Conservation (phyloP, 2,329 filamentous ascomycete genomes). For the Penicillium sp. region DNA sequence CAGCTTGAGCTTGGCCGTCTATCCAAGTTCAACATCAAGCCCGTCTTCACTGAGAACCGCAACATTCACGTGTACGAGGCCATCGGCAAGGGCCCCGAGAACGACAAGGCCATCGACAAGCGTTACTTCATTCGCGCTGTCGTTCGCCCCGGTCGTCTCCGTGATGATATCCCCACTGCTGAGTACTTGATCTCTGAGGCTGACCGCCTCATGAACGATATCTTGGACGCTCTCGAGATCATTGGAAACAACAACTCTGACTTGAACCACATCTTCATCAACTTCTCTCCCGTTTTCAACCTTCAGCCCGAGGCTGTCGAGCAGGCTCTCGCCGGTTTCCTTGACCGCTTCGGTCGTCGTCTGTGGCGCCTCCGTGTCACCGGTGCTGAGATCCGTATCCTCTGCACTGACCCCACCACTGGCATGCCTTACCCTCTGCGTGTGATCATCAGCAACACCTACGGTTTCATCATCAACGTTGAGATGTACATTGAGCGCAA, state of each 20-base stretch:
- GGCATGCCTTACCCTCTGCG: slow-evolving; percentile 87
- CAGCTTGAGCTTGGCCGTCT: slow-evolving; percentile 94
- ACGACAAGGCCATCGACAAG: slow-evolving; percentile 71
- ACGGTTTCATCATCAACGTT: slow-evolving; percentile 94
- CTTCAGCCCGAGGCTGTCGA: slow-evolving; percentile 87
- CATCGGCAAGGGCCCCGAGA: slow-evolving; percentile 89
- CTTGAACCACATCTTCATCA: slow-evolving; percentile 99
- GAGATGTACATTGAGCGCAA: slow-evolving; percentile 98
- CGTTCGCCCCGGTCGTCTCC: slow-evolving; percentile 87
- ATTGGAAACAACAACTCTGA: slow-evolving; percentile 99
- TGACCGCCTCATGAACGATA: slow-evolving; percentile 94
- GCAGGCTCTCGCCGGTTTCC: slow-evolving; percentile 88
- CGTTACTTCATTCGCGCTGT: slow-evolving; percentile 97
- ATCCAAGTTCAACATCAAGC: slow-evolving; percentile 96
- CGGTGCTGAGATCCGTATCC: slow-evolving; percentile 95
- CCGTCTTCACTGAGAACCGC: slow-evolving; percentile 97
- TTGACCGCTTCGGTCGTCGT: slow-evolving; percentile 92
- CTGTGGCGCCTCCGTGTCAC: slow-evolving; percentile 96
- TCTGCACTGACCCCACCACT: slow-evolving; percentile 87
- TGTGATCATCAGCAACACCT: slow-evolving; percentile 97
- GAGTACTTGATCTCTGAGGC: slow-evolving; percentile 98
- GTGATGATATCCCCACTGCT: slow-evolving; percentile 96
- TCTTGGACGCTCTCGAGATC: slow-evolving; percentile 95
- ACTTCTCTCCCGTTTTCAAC: slow-evolving; percentile 97
- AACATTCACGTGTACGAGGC: slow-evolving; percentile 99